Evolutionary conservation across 129 eudicot species (phyloP), one percentile per base, ranked within the genome.

Genomic region (Oenanthe sinensis): DNA sequence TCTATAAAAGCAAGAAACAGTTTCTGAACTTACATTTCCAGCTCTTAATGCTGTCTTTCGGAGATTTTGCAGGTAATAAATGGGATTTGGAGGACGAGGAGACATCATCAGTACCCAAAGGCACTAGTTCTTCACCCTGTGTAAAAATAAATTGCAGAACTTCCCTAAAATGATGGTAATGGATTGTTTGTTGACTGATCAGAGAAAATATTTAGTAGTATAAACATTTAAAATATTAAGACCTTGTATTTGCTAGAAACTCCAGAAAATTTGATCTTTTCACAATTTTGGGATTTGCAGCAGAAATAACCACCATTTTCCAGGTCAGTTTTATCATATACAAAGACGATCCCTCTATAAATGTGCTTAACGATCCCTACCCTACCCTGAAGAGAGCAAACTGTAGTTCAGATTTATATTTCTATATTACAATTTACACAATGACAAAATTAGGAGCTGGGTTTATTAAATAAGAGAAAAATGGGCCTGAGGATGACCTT

Each of bases 241-340:
- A 67, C 72, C 72, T 30, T 30, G 16, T 67, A 43, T 67, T 67
- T 84, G 49, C 79, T 77, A 26, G 60, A 72, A 80, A 81, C 81
- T 36, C 81, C 88, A 80, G 88, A 71, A 81, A 77, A 77, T 68
- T 80, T 84, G 45, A 92, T 80, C 83, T 87, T 91, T 87, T 91
- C 99, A 79, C 94, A 91, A 22, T 83, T 52, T 75, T 85, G 90
- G 44, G 97, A 88, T 80, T 89, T 95, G 17, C 85, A 85, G 55
- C 96, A 90, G 65, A 81, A 82, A 75, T 91, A 95, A 80, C 97
- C 97, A 85, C 85, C 79, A 83, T 89, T 83, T 78, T 92, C 97
- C 76, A 80, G 77, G 79, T 83, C 92, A 79, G 79, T 88, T 78
- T 90, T 91, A 87, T 95, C 91, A 78, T 80, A 83, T 50, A 91